Base-by-base conservation (phyloP, 345 rosid species). In the Eucalyptus cloeziana region DNA sequence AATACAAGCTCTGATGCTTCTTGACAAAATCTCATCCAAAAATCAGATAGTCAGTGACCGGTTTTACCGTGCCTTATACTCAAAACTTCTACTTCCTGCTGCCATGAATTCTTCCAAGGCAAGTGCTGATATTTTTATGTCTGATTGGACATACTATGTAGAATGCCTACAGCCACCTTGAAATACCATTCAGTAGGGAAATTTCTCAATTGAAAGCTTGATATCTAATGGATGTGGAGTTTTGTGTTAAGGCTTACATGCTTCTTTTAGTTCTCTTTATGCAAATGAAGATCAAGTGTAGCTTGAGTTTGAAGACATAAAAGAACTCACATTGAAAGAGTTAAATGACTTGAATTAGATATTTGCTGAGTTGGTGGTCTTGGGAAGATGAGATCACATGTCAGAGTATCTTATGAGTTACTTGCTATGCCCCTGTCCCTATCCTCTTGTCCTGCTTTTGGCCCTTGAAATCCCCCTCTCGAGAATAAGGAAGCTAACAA, bases 61-160 rank as follows among this genome's bases (percentile, higher is more conserved):
- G 58, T 97, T 95, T 94, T 97, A 98, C 92, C 98, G 97, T 89
- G 96, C 99, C 67, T 92, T 97, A 92, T 98, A 97, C 92, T 94
- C 99, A 49, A 98, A 97, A 88, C 98, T 98, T 88, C 93, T 98
- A 88, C 97, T 97, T 90, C 98, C 99, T 86, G 93, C 99, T 51
- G 95, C 96, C 86, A 91, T 98, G 99, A 95, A 96, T 92, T 95
- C 99, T 87, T 98, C 99, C 81, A 97, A 98, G 99, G 99, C 92
- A 94, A 94, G 98, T 80, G 76, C 71, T 19, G 50, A 25, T 50
- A 10, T 49, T 89, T 64, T 22, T 25, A 22, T 56, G 86, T 54
- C 54, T 88, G 33, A 76, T 50, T 88, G 31, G 44, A 31, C 25
- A 2, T 52, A 25, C 67, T 12, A 43, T 30, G 37, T 31, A 43